A percentile compares a stretch with the other conserved stretches of the same genome.
Conservation (phyloP, 768 basidiomycete genomes). For the Pholiota microspora region DNA sequence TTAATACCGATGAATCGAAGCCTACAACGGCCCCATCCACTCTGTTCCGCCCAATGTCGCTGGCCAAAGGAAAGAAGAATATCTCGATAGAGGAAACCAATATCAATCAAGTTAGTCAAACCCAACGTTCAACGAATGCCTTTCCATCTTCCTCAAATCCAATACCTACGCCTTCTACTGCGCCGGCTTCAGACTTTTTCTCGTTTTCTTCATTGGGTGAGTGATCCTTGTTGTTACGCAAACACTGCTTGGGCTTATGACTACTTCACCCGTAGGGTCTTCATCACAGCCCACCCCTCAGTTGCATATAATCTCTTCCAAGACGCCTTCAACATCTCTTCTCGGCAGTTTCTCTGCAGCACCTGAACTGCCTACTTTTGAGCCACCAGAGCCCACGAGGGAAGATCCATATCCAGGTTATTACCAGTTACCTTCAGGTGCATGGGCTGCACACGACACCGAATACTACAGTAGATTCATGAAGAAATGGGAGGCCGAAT, state of each 20-base stretch:
- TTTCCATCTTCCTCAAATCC: not conserved
- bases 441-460: conserved; percentile 74
- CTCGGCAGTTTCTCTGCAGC: conserved; percentile 56
- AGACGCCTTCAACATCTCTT: conserved; percentile 21
- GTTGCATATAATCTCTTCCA: not conserved
- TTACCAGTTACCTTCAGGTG: conserved; percentile 78
- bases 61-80: conserved; percentile 60
- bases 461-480: conserved; percentile 66
- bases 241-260: too few relatives aligned
- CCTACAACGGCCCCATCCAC: conserved; percentile 28
- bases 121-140: conserved; percentile 4
- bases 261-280: not conserved
- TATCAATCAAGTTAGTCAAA: conserved; percentile 10
- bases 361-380: conserved; percentile 63
- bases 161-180: conserved; percentile 6
- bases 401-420: conserved; percentile 84
- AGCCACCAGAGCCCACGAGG: conserved; percentile 71
- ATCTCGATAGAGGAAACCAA: conserved; percentile 46
- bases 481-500: conserved; percentile 72
- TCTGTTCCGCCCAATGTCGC: conserved; percentile 56
- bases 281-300: not conserved
- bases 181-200: conserved; percentile 62
- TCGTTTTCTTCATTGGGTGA: conserved; percentile 46
- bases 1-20: conserved; percentile 5
- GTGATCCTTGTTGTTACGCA: conserved; percentile 15